These are phyloP conservation scores for Neurospora terricola DNA, from an alignment of 495 filamentous ascomycete species.

Conservation along the genomic window DNA sequence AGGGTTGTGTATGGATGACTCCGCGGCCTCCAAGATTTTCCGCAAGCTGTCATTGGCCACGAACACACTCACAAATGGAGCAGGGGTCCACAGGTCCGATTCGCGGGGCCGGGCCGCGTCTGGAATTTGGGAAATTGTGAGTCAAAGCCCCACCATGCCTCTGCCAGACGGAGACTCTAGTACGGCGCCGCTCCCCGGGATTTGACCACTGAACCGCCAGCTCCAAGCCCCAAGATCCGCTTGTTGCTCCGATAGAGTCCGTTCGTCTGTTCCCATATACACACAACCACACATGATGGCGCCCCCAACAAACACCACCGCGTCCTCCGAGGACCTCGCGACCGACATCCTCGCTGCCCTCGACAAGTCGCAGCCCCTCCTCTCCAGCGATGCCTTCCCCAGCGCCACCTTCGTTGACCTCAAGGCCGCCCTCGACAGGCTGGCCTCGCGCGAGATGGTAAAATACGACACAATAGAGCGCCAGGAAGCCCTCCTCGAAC, in stretches of 20 bases:
- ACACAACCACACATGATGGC: background rate
- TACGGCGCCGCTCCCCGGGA: background rate
- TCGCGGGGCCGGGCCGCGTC: background rate
- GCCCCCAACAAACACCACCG: constrained; percentile 7
- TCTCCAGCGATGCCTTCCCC: constrained; percentile 71
- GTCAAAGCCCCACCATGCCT: background rate
- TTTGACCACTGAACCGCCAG: background rate
- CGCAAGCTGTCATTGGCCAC: background rate
- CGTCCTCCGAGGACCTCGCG: constrained; percentile 44
- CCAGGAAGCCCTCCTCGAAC: constrained; percentile 68
- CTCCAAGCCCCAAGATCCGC: background rate
- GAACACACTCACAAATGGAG: background rate
- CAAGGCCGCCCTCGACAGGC: constrained; percentile 79
- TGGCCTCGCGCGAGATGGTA: constrained; percentile 77
- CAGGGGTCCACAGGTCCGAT: background rate
- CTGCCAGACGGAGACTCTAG: background rate
- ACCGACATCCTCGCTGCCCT: constrained; percentile 57
- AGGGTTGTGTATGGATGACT: background rate
- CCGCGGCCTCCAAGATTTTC: background rate
- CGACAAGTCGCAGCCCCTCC: constrained; percentile 49
- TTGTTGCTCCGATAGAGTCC: background rate
- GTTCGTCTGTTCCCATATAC: background rate
- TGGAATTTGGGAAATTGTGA: background rate
- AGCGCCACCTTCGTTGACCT: constrained; percentile 55
- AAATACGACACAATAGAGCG: constrained; percentile 70